Conservation (phyloP, 192 early-diverging fungal genomes). For the Rhizophagus sp. region DNA sequence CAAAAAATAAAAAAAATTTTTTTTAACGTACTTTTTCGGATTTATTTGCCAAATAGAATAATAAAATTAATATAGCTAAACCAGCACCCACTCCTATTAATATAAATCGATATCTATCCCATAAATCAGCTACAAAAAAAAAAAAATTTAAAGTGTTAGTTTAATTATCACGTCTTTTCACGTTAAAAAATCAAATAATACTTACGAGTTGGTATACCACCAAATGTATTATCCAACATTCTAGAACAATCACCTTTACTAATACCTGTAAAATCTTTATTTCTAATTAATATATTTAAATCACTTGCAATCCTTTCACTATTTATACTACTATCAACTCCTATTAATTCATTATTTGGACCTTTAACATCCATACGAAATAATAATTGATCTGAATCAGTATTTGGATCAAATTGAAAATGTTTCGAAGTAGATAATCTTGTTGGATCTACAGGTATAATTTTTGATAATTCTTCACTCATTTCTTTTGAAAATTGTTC, state of each 20-base stretch:
- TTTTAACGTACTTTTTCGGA: not conserved
- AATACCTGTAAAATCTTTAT: not conserved
- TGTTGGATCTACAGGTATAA: not conserved
- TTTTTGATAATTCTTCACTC: not conserved
- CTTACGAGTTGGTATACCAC: not conserved
- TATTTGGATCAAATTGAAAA: slow-evolving; percentile 12
- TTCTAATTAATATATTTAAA: slow-evolving; percentile 4
- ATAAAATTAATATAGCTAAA: not conserved
- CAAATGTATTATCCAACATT: not conserved
- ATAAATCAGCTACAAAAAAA: not conserved
- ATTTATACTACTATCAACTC: not conserved
- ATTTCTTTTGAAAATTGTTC: not conserved
- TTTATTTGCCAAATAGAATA: not conserved
- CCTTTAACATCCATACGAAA: not conserved
- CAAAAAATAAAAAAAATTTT: too few relatives aligned
- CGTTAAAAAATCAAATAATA: not conserved
- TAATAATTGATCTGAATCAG: not conserved
- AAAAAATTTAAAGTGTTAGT: not conserved
- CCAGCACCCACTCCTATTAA: not conserved
- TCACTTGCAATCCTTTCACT: not conserved
- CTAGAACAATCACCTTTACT: not conserved
- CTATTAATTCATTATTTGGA: not conserved
- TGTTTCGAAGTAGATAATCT: not conserved
- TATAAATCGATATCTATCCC: not conserved
- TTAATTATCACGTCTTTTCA: not conserved